Evolutionary conservation across 768 basidiomycete species (phyloP).

Genomic region (Amanita fuliginea): DNA sequence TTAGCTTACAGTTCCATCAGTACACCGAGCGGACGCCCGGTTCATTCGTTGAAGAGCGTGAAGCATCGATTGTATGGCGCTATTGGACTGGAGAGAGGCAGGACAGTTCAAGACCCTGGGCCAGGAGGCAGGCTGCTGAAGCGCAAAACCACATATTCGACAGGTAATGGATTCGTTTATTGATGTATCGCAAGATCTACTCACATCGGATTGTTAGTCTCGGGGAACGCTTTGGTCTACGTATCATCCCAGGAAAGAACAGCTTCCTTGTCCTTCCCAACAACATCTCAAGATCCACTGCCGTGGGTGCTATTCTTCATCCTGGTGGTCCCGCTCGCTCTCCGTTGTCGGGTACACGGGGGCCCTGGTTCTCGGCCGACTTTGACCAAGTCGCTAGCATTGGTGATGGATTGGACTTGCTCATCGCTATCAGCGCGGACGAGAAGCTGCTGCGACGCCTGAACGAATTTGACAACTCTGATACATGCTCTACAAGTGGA

Average conservation of each 20-base stretch:
- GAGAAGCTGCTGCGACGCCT: conserved; percentile 68
- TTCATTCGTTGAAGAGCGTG: conserved; percentile 74
- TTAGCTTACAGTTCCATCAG: conserved; percentile 24
- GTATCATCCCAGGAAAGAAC: conserved; percentile 73
- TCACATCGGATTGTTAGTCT: conserved; percentile 30
- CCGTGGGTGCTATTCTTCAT: conserved; percentile 69
- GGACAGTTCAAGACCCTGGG: conserved; percentile 59
- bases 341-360: conserved; percentile 29
- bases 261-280: conserved; percentile 77
- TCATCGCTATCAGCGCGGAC: conserved; percentile 61
- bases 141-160: conserved; percentile 92
- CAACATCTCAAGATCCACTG: conserved; percentile 75
- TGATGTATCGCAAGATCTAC: background rate
- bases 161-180: conserved; percentile 24
- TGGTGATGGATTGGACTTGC: conserved; percentile 37
- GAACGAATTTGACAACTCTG: conserved; percentile 62
- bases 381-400: conserved; percentile 11
- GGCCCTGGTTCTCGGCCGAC: conserved; percentile 19
- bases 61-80: conserved; percentile 76
- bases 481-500: conserved; percentile 61
- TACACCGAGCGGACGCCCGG: conserved; percentile 86
- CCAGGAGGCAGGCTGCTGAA: conserved; percentile 76
- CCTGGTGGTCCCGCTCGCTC: conserved; percentile 43
- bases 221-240: conserved; percentile 72
- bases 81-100: conserved; percentile 55